Percentiles rank a stretch among this genome's conserved stretches.
phyloP scores from a whole-genome alignment of 1,284 basidiomycete genomes.

The Pascua sp. region DNA sequence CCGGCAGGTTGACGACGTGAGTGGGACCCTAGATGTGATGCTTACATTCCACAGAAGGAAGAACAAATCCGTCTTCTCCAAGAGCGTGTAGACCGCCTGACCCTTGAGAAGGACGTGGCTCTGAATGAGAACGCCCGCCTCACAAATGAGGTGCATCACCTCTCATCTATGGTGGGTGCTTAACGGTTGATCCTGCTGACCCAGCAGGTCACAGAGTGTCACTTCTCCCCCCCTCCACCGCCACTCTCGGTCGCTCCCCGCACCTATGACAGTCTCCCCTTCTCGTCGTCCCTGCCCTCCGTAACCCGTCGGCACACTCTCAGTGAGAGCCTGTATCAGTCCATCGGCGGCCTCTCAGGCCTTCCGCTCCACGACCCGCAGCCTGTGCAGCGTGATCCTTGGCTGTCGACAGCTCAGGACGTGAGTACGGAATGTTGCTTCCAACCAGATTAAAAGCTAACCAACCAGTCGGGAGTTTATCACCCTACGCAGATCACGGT shows the following conservation, averaged over 20 bases:
- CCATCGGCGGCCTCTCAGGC: background rate
- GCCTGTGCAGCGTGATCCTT: background rate
- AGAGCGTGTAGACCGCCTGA: conserved; percentile 24
- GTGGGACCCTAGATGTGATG: background rate
- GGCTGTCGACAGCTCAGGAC: background rate
- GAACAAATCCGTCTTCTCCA: conserved; percentile 14
- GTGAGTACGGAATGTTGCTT: background rate
- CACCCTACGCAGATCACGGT: conserved; percentile 12
- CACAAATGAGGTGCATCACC: conserved; percentile 13
- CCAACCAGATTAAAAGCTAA: background rate
- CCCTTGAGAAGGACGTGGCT: conserved; percentile 29
- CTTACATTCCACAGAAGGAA: conserved; percentile 12
- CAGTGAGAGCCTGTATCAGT: background rate
- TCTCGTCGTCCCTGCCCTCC: background rate
- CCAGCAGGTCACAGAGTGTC: conserved; percentile 4
- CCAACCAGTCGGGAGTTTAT: conserved; percentile 2
- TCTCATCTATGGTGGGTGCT: background rate
- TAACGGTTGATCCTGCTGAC: background rate
- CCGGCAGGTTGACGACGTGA: background rate
- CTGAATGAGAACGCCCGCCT: conserved; percentile 12
- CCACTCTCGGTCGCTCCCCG: background rate
- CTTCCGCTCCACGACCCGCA: background rate
- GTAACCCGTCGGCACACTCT: background rate
- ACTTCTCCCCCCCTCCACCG: background rate
- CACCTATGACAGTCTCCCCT: background rate